Conservation (phyloP, 1,139 yeast species). For the Arxiozyma bovina region DNA sequence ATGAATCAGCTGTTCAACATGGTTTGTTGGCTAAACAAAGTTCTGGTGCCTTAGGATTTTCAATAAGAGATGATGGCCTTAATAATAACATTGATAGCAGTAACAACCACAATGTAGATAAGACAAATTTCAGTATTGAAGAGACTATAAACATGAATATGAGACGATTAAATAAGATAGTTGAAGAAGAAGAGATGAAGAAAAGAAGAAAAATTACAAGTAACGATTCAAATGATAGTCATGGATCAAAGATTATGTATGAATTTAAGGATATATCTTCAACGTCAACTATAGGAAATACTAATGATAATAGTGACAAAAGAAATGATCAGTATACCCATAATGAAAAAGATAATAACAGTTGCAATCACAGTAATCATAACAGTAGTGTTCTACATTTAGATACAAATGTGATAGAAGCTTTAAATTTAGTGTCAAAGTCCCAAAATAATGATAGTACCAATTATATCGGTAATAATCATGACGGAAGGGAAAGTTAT, state of each 20-base stretch:
- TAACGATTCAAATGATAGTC: background rate
- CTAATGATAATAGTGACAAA: slow-evolving; percentile 12
- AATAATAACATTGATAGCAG: background rate
- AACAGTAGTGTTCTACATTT: background rate
- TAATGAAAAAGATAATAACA: slow-evolving; percentile 10
- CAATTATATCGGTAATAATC: background rate
- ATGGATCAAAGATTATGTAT: background rate
- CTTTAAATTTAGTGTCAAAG: background rate
- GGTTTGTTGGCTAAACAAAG: background rate
- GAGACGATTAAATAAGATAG: slow-evolving; percentile 1
- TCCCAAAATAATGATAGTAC: background rate
- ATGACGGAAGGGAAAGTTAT: background rate
- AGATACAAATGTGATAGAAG: background rate
- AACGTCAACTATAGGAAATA: background rate
- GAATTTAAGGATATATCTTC: background rate
- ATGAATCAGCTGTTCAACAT: slow-evolving; percentile 1
- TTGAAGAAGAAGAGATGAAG: slow-evolving; percentile 1
- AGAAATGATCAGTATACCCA: slow-evolving; percentile 13
- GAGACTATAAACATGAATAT: background rate
- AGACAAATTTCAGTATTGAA: background rate
- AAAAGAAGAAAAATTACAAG: background rate
- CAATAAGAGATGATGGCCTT: background rate
- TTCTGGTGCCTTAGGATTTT: background rate
- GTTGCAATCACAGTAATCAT: slow-evolving; percentile 1
- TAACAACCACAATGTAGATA: background rate